These are phyloP conservation scores for Fragaria ananassa DNA, from an alignment of 306 rosid species.

Conservation along the genomic window DNA sequence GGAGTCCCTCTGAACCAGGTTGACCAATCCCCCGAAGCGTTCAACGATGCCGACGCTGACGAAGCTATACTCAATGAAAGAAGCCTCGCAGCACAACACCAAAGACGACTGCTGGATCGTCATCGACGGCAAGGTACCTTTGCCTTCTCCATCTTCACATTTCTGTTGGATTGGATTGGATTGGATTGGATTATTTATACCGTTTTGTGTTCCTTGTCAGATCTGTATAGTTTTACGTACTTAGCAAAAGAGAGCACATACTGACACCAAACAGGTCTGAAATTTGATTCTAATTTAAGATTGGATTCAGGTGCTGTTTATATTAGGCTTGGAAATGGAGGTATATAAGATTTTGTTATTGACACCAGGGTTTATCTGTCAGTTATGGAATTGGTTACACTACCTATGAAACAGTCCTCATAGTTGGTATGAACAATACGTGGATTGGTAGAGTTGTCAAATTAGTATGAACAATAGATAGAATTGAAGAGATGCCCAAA, in stretches of 20 bases:
- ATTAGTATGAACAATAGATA: neutral
- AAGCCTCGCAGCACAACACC: conserved; percentile 60
- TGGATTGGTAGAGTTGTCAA: neutral
- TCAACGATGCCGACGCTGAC: conserved; percentile 56
- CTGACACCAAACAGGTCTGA: neutral
- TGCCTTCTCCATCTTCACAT: neutral
- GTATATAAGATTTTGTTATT: no score
- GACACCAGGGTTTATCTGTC: neutral
- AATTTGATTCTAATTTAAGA: neutral
- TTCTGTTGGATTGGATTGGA: neutral
- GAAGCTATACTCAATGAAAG: conserved; percentile 57
- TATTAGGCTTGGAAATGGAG: neutral
- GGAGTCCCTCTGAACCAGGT: neutral
- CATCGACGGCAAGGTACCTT: conserved; percentile 67
- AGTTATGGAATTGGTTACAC: neutral
- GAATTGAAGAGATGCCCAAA: neutral
- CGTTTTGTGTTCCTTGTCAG: neutral
- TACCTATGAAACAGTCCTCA: neutral
- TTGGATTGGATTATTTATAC: neutral
- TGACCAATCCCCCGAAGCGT: neutral
- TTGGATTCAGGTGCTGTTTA: neutral
- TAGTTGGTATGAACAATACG: neutral
- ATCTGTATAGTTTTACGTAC: neutral
- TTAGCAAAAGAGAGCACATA: neutral
- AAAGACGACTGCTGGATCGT: conserved; percentile 86